phyloP scores from a whole-genome alignment of 2,329 filamentous ascomycete species.

The Alternaria postmessia region DNA sequence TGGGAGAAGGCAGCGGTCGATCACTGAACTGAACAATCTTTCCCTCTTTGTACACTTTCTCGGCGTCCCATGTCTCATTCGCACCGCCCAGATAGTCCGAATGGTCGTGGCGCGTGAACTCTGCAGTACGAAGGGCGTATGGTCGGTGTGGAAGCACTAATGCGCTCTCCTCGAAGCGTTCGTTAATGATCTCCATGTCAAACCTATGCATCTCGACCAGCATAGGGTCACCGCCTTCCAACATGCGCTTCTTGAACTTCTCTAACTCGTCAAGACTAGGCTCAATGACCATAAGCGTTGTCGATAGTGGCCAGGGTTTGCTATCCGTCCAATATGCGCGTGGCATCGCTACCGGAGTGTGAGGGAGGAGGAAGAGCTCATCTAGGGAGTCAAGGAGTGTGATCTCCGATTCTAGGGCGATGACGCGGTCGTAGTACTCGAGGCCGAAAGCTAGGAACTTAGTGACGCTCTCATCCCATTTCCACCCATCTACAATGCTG shows the following conservation, averaged over 20 bases:
- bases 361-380: slow-evolving; percentile 73
- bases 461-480: slow-evolving; percentile 71
- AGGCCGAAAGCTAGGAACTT: slow-evolving; percentile 76
- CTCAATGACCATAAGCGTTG: slow-evolving; percentile 68
- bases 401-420: slow-evolving; percentile 70
- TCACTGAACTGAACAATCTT: slow-evolving; percentile 77
- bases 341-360: slow-evolving; percentile 70
- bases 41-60: slow-evolving; percentile 64
- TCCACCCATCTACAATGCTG: slow-evolving; percentile 40
- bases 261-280: slow-evolving; percentile 64
- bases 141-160: slow-evolving; percentile 70
- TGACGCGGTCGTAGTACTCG: slow-evolving; percentile 66
- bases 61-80: slow-evolving; percentile 66
- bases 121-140: slow-evolving; percentile 68
- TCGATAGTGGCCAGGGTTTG: slow-evolving; percentile 63
- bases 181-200: slow-evolving; percentile 74
- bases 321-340: slow-evolving; percentile 74
- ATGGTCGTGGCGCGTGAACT: slow-evolving; percentile 67
- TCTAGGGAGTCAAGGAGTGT: slow-evolving; percentile 70
- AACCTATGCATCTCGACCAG: slow-evolving; percentile 55
- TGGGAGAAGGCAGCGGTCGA: slow-evolving; percentile 74
- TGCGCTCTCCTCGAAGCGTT: slow-evolving; percentile 65
- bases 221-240: slow-evolving; percentile 34
- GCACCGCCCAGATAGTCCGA: slow-evolving; percentile 61
- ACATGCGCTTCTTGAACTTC: slow-evolving; percentile 43